These are phyloP conservation scores for Trichoderma virens DNA, from an alignment of 495 filamentous ascomycete genomes.

Conservation along the genomic window DNA sequence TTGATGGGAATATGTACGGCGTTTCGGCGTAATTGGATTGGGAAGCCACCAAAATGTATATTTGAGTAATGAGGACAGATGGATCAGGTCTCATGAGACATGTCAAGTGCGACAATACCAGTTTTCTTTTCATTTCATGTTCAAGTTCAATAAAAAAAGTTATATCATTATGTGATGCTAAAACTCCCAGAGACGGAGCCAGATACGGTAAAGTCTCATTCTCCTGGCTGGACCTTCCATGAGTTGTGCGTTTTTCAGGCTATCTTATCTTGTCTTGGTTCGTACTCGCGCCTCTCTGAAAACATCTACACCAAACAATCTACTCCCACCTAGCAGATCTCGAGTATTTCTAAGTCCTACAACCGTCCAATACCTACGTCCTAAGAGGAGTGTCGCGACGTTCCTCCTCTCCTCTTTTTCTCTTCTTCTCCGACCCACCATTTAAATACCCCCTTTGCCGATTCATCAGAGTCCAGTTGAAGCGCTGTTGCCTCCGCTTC, in stretches of 20 bases:
- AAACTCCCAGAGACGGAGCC: background rate
- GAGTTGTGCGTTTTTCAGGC: too few relatives aligned
- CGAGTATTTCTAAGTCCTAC: too few relatives aligned
- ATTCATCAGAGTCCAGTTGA: too few relatives aligned
- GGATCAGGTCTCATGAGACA: background rate
- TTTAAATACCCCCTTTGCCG: background rate
- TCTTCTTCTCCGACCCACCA: background rate
- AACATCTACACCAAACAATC: too few relatives aligned
- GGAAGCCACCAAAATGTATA: background rate
- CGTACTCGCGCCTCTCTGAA: too few relatives aligned
- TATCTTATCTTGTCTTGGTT: too few relatives aligned
- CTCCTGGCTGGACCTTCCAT: background rate
- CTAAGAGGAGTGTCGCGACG: background rate
- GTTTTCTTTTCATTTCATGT: background rate
- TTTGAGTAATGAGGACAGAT: constrained; percentile 1
- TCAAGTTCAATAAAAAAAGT: background rate
- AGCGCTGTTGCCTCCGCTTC: too few relatives aligned
- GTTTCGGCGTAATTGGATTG: constrained; percentile 6
- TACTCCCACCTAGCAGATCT: too few relatives aligned
- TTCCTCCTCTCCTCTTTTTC: background rate
- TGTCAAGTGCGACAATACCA: background rate
- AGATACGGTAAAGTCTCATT: background rate
- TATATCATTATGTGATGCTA: background rate
- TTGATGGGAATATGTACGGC: constrained; percentile 4
- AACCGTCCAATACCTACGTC: too few relatives aligned